phyloP scores from a whole-genome alignment of 768 basidiomycete genomes.

The Asterophora lycoperdoides region DNA sequence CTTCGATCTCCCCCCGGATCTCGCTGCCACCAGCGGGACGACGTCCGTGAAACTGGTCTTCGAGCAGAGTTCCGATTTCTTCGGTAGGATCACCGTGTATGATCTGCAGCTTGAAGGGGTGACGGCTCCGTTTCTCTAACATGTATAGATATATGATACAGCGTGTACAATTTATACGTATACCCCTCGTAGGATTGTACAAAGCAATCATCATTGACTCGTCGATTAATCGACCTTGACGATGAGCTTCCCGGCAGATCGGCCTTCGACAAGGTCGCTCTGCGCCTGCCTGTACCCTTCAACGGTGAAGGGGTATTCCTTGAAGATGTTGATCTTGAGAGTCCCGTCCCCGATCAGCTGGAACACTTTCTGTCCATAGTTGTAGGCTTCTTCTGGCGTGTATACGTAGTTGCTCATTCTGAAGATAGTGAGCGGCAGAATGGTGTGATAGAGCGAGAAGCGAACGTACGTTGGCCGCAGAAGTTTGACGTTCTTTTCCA shows the following conservation, averaged over 20 bases:
- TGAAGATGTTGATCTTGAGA: slow-evolving; percentile 63
- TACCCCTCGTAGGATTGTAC: too few species aligned
- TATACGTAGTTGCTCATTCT: slow-evolving; percentile 70
- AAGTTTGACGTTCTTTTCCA: slow-evolving; percentile 78
- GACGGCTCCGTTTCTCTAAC: too few species aligned
- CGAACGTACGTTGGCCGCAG: slow-evolving; percentile 65
- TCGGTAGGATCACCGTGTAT: slow-evolving; percentile 39
- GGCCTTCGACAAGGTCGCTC: slow-evolving; percentile 68
- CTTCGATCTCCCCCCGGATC: slow-evolving; percentile 51
- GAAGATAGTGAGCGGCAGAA: too few species aligned
- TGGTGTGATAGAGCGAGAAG: not conserved
- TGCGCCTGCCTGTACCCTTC: slow-evolving; percentile 80
- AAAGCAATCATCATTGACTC: too few species aligned
- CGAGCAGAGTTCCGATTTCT: slow-evolving; percentile 81
- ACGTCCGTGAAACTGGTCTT: slow-evolving; percentile 62
- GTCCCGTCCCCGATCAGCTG: slow-evolving; percentile 51
- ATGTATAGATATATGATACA: too few species aligned
- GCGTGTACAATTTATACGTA: too few species aligned
- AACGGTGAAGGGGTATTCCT: slow-evolving; percentile 80
- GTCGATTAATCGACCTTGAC: slow-evolving; percentile 59
- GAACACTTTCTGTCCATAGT: slow-evolving; percentile 67
- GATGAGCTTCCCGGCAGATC: slow-evolving; percentile 82
- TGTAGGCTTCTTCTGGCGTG: slow-evolving; percentile 66
- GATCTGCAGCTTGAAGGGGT: slow-evolving; percentile 14
- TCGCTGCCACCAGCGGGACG: slow-evolving; percentile 28